phyloP scores from a whole-genome alignment of 129 eudicot species.

The Tagetes erecta region DNA sequence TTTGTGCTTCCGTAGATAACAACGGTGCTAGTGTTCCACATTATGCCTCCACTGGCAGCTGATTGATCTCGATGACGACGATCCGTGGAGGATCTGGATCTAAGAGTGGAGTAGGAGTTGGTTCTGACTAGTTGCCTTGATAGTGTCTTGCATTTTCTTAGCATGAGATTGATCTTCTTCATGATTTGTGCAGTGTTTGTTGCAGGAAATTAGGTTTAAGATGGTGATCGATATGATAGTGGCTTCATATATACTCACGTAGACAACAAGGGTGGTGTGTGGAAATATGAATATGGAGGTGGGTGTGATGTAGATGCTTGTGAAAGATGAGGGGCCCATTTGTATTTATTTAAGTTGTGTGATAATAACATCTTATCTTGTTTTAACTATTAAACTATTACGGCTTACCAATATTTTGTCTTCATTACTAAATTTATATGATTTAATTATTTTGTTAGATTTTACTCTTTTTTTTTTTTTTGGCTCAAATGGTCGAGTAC shows the following conservation, averaged over 20 bases:
- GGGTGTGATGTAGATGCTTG: slow-evolving; percentile 33
- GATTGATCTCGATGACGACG: neutral
- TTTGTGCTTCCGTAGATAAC: slow-evolving; percentile 1
- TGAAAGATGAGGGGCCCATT: slow-evolving; percentile 27
- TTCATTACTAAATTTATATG: neutral
- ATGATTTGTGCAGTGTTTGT: neutral
- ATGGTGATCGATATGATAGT: slow-evolving; percentile 23
- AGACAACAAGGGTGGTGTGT: slow-evolving; percentile 8
- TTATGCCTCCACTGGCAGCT: neutral
- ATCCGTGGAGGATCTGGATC: slow-evolving; percentile 32
- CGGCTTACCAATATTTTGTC: slow-evolving; percentile 17
- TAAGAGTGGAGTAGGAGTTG: slow-evolving; percentile 32
- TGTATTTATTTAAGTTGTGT: slow-evolving; percentile 23
- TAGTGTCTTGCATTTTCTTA: slow-evolving; percentile 50
- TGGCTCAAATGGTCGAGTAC: too few species aligned
- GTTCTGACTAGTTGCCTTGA: slow-evolving; percentile 42
- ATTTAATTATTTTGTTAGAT: neutral
- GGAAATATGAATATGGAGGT: slow-evolving; percentile 16
- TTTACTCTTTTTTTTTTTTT: neutral
- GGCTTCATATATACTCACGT: slow-evolving; percentile 31
- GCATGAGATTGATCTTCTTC: slow-evolving; percentile 43
- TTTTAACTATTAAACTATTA: slow-evolving; percentile 10
- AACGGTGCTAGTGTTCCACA: slow-evolving; percentile 24
- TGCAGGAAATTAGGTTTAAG: slow-evolving; percentile 20
- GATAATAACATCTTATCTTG: slow-evolving; percentile 42